A percentile compares a stretch with the other conserved stretches of the same genome.
These are phyloP conservation scores for Chimonanthus praecox DNA, from an alignment of 164 flowering plant species.

Conservation along the genomic window DNA sequence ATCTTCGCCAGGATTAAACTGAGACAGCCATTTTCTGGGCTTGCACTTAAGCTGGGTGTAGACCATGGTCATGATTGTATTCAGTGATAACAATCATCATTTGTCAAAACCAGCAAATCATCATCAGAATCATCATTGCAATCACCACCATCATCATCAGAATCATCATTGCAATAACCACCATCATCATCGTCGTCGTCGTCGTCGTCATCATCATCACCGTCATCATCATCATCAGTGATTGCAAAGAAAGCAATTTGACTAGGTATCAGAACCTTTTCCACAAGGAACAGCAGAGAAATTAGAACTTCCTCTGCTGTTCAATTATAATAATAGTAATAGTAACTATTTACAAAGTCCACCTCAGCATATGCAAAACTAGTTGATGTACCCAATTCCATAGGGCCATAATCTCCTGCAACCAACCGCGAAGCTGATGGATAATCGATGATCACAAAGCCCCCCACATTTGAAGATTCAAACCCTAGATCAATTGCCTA, in stretches of 20 bases:
- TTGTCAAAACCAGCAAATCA: background rate
- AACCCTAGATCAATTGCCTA: background rate
- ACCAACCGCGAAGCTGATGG: background rate
- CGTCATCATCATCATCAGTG: slow-evolving; percentile 23
- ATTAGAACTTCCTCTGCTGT: slow-evolving; percentile 45
- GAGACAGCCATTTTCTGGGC: background rate
- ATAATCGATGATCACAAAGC: background rate
- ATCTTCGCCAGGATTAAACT: background rate
- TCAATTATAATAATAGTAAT: background rate
- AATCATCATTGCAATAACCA: too few relatives aligned
- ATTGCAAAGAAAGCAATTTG: slow-evolving; percentile 27
- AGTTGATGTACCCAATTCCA: background rate
- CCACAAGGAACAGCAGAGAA: slow-evolving; percentile 42
- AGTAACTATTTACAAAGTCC: background rate
- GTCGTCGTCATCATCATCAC: slow-evolving; percentile 17
- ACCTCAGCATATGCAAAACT: background rate
- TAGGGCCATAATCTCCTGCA: background rate
- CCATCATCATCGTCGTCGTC: slow-evolving; percentile 9
- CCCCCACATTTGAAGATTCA: background rate
- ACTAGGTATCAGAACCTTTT: slow-evolving; percentile 32
- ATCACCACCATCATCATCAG: slow-evolving; percentile 7
- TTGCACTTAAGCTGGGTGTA: background rate
- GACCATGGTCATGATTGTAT: slow-evolving; percentile 1
- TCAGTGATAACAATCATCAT: background rate
- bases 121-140: background rate